Conservation (phyloP, 140 eudicot species). For the Flaveria floridana region DNA sequence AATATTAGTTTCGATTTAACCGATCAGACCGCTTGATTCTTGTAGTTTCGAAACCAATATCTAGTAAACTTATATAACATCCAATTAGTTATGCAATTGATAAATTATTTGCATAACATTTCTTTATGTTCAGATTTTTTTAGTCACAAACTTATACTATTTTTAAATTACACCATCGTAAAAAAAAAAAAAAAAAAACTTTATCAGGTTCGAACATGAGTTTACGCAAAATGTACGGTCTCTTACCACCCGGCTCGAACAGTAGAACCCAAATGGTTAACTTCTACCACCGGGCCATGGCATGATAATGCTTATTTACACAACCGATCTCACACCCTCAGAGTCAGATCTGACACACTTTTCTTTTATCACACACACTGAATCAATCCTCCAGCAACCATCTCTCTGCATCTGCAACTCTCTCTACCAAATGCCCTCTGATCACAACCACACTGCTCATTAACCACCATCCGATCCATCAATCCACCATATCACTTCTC, state of each 20-base stretch:
- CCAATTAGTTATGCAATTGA: too few relatives aligned
- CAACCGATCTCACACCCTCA: slow-evolving; percentile 8
- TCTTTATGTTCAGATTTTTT: too few relatives aligned
- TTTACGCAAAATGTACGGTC: too few relatives aligned
- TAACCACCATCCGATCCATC: slow-evolving; percentile 17
- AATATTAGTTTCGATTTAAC: too few relatives aligned
- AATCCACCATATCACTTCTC: background rate
- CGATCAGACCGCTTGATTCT: too few relatives aligned
- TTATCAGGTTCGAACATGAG: too few relatives aligned
- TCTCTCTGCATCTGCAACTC: background rate
- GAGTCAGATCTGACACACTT: slow-evolving; percentile 36
- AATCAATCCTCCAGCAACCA: slow-evolving; percentile 20
- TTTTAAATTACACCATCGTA: too few relatives aligned
- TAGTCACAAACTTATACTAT: too few relatives aligned
- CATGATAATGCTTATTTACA: slow-evolving; percentile 20
- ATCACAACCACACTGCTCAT: slow-evolving; percentile 23
- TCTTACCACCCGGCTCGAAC: background rate
- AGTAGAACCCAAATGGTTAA: background rate
- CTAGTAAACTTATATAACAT: too few relatives aligned
- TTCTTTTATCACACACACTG: slow-evolving; percentile 24
- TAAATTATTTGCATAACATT: too few relatives aligned
- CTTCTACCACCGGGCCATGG: background rate
- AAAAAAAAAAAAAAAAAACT: too few relatives aligned
- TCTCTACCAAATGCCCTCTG: slow-evolving; percentile 30
- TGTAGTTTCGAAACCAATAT: too few relatives aligned